Evolutionary conservation across 2,329 filamentous ascomycete species (phyloP), one percentile per base, ranked within the genome.

Genomic region (Venturia pyrina): DNA sequence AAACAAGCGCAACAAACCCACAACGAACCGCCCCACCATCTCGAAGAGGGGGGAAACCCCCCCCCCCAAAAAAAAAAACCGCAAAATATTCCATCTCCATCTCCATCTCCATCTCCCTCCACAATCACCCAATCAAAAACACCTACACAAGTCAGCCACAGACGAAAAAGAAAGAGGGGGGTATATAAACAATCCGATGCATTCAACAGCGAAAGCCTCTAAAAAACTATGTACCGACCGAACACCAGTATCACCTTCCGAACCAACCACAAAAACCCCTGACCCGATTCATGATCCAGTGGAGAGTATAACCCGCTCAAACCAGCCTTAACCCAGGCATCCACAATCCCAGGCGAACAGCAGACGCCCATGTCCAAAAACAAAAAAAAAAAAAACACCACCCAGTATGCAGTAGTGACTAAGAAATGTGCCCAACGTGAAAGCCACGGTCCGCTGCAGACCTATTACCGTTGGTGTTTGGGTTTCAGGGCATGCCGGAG

Each of bases 251-350:
- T 59, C 53, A 59, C 32, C 1, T 32, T 32, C 40, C 15, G 19
- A 24, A 7, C 19, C n/a, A 57, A 32, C 17, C 28, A 28, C 28
- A 28, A 28, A 4, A 28, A 28, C 2, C 28, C 4, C 2, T 28
- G 28, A 28, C 2, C 28, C 28, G 28, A 28, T 28, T 59, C 53
- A 28, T 59, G n/a, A 37, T 59, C 53, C 53, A n/a, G 53, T 59
- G 53, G 53, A 59, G 53, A 59, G 53, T n/a, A 59, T 37, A 59
- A 59, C 53, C 53, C 53, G 53, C 53, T 59, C 53, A 59, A 59
- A 34, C 32, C 53, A 19, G 32, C 53, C 53, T 17, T 32, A 32
- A 37, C 4, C 40, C 60, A 46, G 11, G 10, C n/a, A 7, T 1
- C 48, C 11, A 21, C 8, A 21, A 28, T 28, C 5, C 37, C 41